Evolutionary conservation across 2,329 filamentous ascomycete species (phyloP).

Genomic region (Aspergillus japonicus): DNA sequence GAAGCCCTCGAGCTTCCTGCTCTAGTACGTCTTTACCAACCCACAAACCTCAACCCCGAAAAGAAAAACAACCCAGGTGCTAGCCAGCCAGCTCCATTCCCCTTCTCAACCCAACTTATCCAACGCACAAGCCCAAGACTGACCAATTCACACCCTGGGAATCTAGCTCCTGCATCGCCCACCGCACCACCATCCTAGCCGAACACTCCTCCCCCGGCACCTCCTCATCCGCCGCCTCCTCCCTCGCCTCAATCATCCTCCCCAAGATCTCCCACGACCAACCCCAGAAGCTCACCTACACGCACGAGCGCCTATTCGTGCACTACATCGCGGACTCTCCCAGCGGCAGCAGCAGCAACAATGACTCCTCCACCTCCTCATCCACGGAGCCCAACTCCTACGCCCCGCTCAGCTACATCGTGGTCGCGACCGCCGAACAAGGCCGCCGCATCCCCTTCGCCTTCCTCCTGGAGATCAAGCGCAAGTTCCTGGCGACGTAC

Average conservation of each 20-base stretch:
- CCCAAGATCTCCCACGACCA: constrained; percentile 84
- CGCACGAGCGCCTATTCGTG: constrained; percentile 86
- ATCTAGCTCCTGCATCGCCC: constrained; percentile 82
- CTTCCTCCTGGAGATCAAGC: constrained; percentile 86
- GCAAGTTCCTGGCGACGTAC: constrained; percentile 75
- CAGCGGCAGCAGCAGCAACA: constrained; percentile 51
- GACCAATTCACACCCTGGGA: background rate
- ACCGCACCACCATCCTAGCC: constrained; percentile 87
- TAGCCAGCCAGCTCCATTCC: background rate
- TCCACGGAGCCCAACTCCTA: constrained; percentile 56
- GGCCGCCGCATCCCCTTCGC: constrained; percentile 89
- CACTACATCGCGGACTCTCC: constrained; percentile 91
- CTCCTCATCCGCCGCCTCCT: constrained; percentile 79
- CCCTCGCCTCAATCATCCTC: constrained; percentile 87
- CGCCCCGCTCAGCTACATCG: constrained; percentile 86
- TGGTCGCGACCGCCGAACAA: constrained; percentile 76
- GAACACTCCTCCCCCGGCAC: constrained; percentile 88
- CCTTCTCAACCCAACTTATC: background rate
- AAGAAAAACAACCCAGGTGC: background rate
- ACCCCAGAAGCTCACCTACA: constrained; percentile 89
- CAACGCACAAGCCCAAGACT: constrained; percentile 3
- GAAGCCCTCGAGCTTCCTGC: constrained; percentile 62
- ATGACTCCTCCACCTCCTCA: constrained; percentile 30
- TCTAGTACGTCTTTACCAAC: constrained; percentile 60
- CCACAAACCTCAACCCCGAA: constrained; percentile 11